Conservation (phyloP, 352 stramenopile species). For the Globisporangium cystogenes region DNA sequence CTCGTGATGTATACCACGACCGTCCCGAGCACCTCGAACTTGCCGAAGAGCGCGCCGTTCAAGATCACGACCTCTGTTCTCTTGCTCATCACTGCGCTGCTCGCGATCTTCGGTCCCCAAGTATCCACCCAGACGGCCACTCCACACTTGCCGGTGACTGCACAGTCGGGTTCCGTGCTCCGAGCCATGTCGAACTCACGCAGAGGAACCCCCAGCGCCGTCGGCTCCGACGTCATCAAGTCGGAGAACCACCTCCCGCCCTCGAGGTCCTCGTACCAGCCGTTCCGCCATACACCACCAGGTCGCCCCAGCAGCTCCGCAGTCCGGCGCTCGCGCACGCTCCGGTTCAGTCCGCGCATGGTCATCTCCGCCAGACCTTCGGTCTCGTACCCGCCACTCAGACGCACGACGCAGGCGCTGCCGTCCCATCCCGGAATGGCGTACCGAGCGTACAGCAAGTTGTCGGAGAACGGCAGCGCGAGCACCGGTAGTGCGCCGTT, state of each 20-base stretch:
- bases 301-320: not conserved
- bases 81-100: no score
- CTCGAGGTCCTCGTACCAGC: slow-evolving; percentile 8
- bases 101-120: no score
- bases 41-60: slow-evolving; percentile 24
- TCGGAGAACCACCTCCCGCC: slow-evolving; percentile 6
- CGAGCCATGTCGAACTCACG: slow-evolving; percentile 5
- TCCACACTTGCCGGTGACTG: not conserved
- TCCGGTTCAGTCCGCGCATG: slow-evolving; percentile 4
- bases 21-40: no score
- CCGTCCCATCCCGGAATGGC: slow-evolving; percentile 25
- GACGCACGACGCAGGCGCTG: slow-evolving; percentile 22
- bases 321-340: slow-evolving; percentile 1
- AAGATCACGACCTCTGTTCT: no score
- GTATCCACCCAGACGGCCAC: no score
- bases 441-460: slow-evolving; percentile 17
- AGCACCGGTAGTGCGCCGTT: slow-evolving; percentile 27
- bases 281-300: slow-evolving; percentile 3
- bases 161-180: slow-evolving; percentile 2
- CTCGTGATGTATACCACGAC: no score
- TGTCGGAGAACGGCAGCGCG: slow-evolving; percentile 36
- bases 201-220: not conserved
- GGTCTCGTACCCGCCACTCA: slow-evolving; percentile 17
- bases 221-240: not conserved
- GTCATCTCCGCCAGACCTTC: not conserved